phyloP scores from a whole-genome alignment of 208 protist species.

The Novymonas esmeraldas region DNA sequence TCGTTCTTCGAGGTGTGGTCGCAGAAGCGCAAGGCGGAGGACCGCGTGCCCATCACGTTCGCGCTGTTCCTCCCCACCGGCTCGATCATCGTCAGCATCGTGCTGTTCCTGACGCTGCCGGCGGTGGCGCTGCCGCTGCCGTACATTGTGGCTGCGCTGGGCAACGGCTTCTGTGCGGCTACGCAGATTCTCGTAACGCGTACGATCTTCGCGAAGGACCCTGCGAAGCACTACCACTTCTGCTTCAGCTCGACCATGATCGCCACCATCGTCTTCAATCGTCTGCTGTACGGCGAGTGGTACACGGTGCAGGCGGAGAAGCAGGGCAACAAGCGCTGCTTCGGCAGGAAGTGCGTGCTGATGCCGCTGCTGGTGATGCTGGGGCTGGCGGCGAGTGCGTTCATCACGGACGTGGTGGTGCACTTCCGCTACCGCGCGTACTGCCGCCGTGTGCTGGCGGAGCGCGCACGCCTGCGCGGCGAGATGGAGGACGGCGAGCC shows the following conservation, averaged over 20 bases:
- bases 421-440: constrained; percentile 46
- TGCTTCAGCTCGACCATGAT: constrained; percentile 39
- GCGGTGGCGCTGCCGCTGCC: constrained; percentile 43
- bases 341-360: constrained; percentile 35
- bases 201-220: constrained; percentile 66
- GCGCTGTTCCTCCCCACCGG: constrained; percentile 43
- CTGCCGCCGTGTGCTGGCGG: constrained; percentile 37
- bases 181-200: constrained; percentile 59
- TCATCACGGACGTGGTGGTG: constrained; percentile 39
- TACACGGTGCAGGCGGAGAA: constrained; percentile 56
- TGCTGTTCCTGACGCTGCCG: constrained; percentile 50
- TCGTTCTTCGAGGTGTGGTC: constrained; percentile 53
- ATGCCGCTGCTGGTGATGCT: constrained; percentile 56
- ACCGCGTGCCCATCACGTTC: constrained; percentile 57
- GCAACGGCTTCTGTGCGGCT: constrained; percentile 59
- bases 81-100: constrained; percentile 38
- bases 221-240: constrained; percentile 79
- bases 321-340: constrained; percentile 28
- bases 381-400: constrained; percentile 31
- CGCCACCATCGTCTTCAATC: constrained; percentile 54
- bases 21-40: constrained; percentile 41
- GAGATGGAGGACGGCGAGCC: no score
- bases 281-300: constrained; percentile 71
- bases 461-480: constrained; percentile 47
- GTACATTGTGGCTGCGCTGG: constrained; percentile 52